These are phyloP conservation scores for Firmiana major DNA, from an alignment of 345 rosid genomes.

Conservation along the genomic window DNA sequence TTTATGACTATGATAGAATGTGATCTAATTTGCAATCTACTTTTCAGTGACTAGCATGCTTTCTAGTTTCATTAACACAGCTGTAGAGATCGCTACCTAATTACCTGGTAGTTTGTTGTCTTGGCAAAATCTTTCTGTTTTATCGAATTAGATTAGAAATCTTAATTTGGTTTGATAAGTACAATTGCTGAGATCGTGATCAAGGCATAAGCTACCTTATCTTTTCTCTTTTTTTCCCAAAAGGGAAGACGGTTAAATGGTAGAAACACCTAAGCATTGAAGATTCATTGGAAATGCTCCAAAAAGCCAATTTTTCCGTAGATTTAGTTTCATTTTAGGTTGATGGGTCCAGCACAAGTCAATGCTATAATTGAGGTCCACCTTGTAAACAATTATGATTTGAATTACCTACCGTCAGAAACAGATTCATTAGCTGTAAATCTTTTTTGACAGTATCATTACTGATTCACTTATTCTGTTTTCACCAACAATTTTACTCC, in stretches of 20 bases:
- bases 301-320: background rate
- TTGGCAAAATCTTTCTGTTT: background rate
- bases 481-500: conserved; percentile 1
- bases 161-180: background rate
- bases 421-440: conserved; percentile 10
- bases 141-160: background rate
- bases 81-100: background rate
- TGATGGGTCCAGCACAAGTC: conserved; percentile 14
- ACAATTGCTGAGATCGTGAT: background rate
- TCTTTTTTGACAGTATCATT: conserved; percentile 11
- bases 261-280: background rate
- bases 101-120: background rate
- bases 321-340: conserved; percentile 15
- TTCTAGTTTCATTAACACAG: background rate
- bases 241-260: background rate
- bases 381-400: conserved; percentile 19
- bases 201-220: background rate
- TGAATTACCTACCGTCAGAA: conserved; percentile 11
- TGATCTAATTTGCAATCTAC: background rate
- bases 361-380: conserved; percentile 18
- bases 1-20: background rate
- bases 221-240: background rate
- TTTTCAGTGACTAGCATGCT: background rate
- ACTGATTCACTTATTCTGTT: conserved; percentile 18
- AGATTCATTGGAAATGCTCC: background rate